Evolutionary conservation across 345 rosid species (phyloP), one percentile per base, ranked within the genome.

Genomic region (Alliaria petiolata): DNA sequence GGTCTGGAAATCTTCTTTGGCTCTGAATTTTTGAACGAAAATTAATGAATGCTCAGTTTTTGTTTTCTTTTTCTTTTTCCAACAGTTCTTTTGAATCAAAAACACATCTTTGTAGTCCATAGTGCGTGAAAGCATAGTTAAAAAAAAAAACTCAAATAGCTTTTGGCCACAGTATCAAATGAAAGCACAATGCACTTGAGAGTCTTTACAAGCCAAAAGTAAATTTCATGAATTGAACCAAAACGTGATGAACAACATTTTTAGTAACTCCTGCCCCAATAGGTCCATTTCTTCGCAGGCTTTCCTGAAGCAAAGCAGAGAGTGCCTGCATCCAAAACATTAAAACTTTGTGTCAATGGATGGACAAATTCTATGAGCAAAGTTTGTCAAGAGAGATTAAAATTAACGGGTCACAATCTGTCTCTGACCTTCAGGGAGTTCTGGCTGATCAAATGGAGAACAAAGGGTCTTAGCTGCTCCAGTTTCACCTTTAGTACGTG

Each of bases 231-330:
- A 67, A 36, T 8, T 68, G 64, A 61, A 46, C 14, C 3, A 46
- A 58, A 49, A 58, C 22, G 30, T 57, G 43, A n/a, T 57, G 8
- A 54, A 53, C 46, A 57, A n/a, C n/a, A n/a, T n/a, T 34, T 5
- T 65, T 81, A 91, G 77, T 95, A 95, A 84, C 97, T 95, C 85
- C 96, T 89, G 67, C 97, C 99, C 97, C 97, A 95, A 67, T 86
- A 95, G 34, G 91, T 89, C 99, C 99, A 95, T 65, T 80, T 91
- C 77, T 75, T 91, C 0, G 99, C 97, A 6, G 95, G 95, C 82
- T 91, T 95, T 45, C 95, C 96, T 0, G 96, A 91, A 10, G 90
- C 97, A 79, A 93, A 93, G 76, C 97, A 93, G 19, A 44, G 61
- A 3, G 96, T 89, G 30, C 95, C 99, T 93, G 88, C 55, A 44